Conservation (phyloP, 2,329 filamentous ascomycete genomes). For the Aplosporella prunicola region DNA sequence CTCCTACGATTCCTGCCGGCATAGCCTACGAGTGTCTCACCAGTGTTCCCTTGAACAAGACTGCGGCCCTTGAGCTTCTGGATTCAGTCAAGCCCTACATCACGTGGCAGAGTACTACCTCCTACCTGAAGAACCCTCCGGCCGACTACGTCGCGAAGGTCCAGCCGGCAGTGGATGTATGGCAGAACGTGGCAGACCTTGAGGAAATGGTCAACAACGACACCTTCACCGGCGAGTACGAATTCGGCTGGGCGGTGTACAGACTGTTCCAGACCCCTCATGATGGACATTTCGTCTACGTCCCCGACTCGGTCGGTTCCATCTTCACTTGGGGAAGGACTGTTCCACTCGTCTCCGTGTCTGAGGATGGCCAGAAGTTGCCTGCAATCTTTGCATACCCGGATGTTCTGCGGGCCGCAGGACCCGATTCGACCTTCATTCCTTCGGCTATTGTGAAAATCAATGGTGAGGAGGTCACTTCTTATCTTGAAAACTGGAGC, state of each 20-base stretch:
- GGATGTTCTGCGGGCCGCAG: slow-evolving; percentile 35
- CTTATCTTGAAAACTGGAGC: slow-evolving; percentile 40
- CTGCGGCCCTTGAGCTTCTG: slow-evolving; percentile 30
- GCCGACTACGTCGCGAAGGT: slow-evolving; percentile 38
- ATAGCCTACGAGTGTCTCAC: slow-evolving; percentile 39
- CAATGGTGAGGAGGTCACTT: slow-evolving; percentile 46
- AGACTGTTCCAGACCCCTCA: slow-evolving; percentile 46
- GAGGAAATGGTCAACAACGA: slow-evolving; percentile 28
- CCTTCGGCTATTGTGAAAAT: slow-evolving; percentile 46
- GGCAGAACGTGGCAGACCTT: slow-evolving; percentile 29
- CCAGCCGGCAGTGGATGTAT: slow-evolving; percentile 35
- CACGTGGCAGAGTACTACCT: slow-evolving; percentile 37
- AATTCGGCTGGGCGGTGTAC: slow-evolving; percentile 39
- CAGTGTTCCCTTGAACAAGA: slow-evolving; percentile 37
- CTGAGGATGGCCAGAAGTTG: slow-evolving; percentile 44
- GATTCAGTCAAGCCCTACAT: slow-evolving; percentile 37
- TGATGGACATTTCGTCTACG: slow-evolving; percentile 55
- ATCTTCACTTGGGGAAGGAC: slow-evolving; percentile 43
- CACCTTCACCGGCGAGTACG: slow-evolving; percentile 33
- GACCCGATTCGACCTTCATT: slow-evolving; percentile 31
- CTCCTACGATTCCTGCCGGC: slow-evolving; percentile 33
- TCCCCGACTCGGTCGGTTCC: slow-evolving; percentile 43
- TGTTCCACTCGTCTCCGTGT: slow-evolving; percentile 50
- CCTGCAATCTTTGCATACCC: slow-evolving; percentile 49
- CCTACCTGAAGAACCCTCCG: slow-evolving; percentile 37